These are phyloP conservation scores for Lipomyces japonicus DNA, from an alignment of 805 yeast species.

Conservation along the genomic window DNA sequence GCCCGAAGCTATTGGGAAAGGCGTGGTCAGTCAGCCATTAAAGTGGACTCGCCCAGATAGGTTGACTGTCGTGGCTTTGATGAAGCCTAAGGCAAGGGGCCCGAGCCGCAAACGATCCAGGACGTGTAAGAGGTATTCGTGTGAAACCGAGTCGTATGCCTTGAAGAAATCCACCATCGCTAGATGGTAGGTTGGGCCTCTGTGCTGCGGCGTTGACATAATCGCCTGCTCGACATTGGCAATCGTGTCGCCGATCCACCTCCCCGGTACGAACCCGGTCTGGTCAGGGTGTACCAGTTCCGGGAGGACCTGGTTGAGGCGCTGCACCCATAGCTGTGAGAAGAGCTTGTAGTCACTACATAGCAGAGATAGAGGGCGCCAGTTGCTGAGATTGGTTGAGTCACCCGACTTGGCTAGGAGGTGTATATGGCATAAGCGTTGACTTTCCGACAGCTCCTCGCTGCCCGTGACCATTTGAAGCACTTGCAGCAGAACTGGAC, in stretches of 20 bases:
- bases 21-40: not conserved
- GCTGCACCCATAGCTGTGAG: not conserved
- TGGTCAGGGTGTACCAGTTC: not conserved
- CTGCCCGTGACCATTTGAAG: not conserved
- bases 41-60: not conserved
- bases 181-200: not conserved
- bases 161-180: not conserved
- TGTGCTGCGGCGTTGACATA: not conserved
- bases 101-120: not conserved
- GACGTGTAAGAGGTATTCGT: not conserved
- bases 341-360: not conserved
- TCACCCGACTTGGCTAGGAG: too few relatives aligned
- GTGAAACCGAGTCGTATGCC: not conserved
- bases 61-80: not conserved
- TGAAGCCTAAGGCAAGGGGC: not conserved
- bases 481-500: constrained; percentile 1
- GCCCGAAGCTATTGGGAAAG: not conserved
- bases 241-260: constrained; percentile 8
- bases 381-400: too few relatives aligned
- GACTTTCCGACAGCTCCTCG: not conserved
- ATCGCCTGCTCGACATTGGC: constrained; percentile 5
- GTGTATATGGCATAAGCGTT: not conserved
- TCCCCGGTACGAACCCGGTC: constrained; percentile 3
- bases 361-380: constrained; percentile 2
- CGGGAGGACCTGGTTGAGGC: constrained; percentile 2